These are phyloP conservation scores for Helianthus annuus DNA, from an alignment of 129 eudicot genomes.

Conservation along the genomic window DNA sequence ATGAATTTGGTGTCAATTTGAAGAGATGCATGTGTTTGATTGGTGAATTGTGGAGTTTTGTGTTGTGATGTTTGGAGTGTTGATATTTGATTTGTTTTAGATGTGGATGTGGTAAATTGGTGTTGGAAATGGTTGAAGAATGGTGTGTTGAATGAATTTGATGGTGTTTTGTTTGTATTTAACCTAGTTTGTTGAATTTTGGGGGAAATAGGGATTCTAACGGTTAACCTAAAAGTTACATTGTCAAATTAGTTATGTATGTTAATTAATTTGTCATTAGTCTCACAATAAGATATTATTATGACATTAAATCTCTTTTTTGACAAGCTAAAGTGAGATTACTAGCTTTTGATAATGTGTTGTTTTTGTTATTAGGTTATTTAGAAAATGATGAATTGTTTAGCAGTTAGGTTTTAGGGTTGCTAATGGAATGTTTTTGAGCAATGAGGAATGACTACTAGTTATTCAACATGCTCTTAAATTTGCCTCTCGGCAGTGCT, in stretches of 20 bases:
- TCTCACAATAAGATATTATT: neutral
- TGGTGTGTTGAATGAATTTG: slow-evolving; percentile 7
- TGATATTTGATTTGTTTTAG: slow-evolving; percentile 20
- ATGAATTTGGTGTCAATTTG: slow-evolving; percentile 7
- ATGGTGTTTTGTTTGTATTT: slow-evolving; percentile 17
- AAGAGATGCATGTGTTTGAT: slow-evolving; percentile 15
- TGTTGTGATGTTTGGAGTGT: slow-evolving; percentile 16
- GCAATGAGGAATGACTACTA: slow-evolving; percentile 17
- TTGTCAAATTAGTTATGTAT: slow-evolving; percentile 12
- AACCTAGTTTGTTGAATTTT: slow-evolving; percentile 14
- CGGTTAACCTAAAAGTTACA: slow-evolving; percentile 9
- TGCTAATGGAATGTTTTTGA: slow-evolving; percentile 21
- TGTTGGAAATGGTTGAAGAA: neutral
- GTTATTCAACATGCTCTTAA: neutral
- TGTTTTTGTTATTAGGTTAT: slow-evolving; percentile 12
- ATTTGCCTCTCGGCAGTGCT: neutral
- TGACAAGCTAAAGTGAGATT: slow-evolving; percentile 1
- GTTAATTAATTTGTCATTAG: slow-evolving; percentile 2
- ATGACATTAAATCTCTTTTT: neutral
- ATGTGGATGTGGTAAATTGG: slow-evolving; percentile 12
- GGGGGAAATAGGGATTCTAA: slow-evolving; percentile 1
- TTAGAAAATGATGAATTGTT: neutral
- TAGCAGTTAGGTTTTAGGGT: neutral
- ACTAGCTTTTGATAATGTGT: neutral
- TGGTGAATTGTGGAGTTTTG: slow-evolving; percentile 22